Conservation (phyloP, 805 yeast genomes). For the Starmera amethionina region DNA sequence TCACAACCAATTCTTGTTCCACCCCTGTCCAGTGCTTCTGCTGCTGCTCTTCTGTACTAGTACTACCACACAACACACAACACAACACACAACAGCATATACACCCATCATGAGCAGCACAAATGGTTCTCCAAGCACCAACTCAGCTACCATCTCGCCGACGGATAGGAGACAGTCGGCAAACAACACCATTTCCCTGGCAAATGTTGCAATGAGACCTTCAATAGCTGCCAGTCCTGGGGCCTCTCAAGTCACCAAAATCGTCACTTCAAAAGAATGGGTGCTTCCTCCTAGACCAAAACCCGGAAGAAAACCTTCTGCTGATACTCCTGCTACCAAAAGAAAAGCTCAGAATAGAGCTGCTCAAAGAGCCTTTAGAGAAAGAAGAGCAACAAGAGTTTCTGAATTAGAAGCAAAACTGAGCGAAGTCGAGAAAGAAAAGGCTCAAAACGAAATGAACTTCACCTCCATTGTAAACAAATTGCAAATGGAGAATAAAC, state of each 20-base stretch:
- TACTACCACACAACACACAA: too few relatives aligned
- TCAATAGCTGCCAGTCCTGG: slow-evolving; percentile 6
- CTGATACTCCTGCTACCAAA: slow-evolving; percentile 75
- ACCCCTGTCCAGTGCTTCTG: too few relatives aligned
- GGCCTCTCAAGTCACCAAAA: slow-evolving; percentile 28
- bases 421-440: slow-evolving; percentile 56
- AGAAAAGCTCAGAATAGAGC: slow-evolving; percentile 88
- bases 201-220: neutral
- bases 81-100: too few relatives aligned
- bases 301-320: slow-evolving; percentile 52
- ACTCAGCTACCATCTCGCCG: slow-evolving; percentile 2
- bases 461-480: slow-evolving; percentile 14
- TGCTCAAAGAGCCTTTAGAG: slow-evolving; percentile 89
- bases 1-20: too few relatives aligned
- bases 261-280: slow-evolving; percentile 64
- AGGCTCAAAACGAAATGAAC: slow-evolving; percentile 40
- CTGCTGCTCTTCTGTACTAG: too few relatives aligned
- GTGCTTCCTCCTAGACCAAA: slow-evolving; percentile 74
- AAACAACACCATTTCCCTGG: neutral
- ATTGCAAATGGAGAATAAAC: slow-evolving; percentile 24
- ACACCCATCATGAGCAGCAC: slow-evolving; percentile 4
- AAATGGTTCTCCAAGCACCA: slow-evolving; percentile 12
- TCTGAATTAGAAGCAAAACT: slow-evolving; percentile 67
- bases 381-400: slow-evolving; percentile 74
- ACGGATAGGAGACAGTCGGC: neutral